Evolutionary conservation across 1,284 basidiomycete genomes (phyloP), one percentile per base, ranked within the genome.

Genomic region (Cutaneotrichosporon daszewskae): DNA sequence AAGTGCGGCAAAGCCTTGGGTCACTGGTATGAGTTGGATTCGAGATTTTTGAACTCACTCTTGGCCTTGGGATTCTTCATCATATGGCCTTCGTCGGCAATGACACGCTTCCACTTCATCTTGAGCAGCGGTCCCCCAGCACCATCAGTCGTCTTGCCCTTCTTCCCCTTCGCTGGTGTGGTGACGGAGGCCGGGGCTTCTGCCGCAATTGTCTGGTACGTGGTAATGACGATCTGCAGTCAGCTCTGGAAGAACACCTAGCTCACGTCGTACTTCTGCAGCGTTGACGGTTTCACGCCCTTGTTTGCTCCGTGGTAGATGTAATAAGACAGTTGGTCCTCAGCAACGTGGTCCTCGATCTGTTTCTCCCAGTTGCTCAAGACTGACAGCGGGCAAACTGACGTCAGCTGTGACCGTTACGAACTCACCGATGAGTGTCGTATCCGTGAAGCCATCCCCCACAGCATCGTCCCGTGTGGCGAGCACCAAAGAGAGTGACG

Each of bases 331-430:
- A 90, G 61, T 1, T 75, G 64, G 5, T 78, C 80, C 18, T 72
- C 72, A 10, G 69, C 72, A 43, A 85, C 80, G 54, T 91, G 87
- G 42, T 90, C 87, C 22, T 76, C 64, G 26, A 92, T 81, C 65
- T 94, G 90, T 57, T 86, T 84, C 59, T 86, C 83, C 89, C 89
- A 94, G 59, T 94, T 94, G 12, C 85, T 87, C 6, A 92, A 68
- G 1, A 94, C 81, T 1, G 87, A 90, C 16, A 92, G 77, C 1
- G 90, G 90, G 16, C 81, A 83, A 27, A 94, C 89, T 90, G 57
- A 19, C 4, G 35, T 40, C 40, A 24, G 37, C 32, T 43, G 18
- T 5, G 3, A 0, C n/a, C 7, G n/a, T n/a, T 2, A 16, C 3
- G 14, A 31, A 50, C 77, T 40, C 60, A 85, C 87, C 84, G 20